Evolutionary conservation across 1,284 basidiomycete genomes (phyloP), one percentile per base, ranked within the genome.

Genomic region (Phlebopus sp.): DNA sequence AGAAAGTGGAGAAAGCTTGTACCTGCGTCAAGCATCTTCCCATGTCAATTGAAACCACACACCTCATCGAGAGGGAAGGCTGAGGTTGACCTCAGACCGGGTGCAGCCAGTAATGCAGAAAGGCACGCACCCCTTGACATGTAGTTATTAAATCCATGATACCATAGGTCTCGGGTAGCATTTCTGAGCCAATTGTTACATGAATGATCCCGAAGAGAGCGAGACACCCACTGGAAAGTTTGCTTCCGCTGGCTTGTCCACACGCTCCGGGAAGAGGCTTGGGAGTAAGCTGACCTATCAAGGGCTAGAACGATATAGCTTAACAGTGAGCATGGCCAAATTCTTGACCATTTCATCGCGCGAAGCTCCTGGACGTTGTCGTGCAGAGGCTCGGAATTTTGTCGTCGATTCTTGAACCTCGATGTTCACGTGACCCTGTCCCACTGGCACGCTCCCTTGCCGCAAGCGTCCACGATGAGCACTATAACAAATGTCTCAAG

Each of bases 61-160:
- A 89, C 86, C 77, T 90, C 87, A 55, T 91, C 88, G 58, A 86
- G 65, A n/a, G 89, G 89, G 59, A 89, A 91, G 14, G 89, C 89
- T 90, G 48, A 18, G 15, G 37, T 37, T 9, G 21, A 2, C 30
- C 64, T 30, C 4, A 54, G 42, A 41, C 23, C 30, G 37, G 18
- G 23, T 37, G 34, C 17, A 35, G 6, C 42, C 27, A 18, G 45
- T 21, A 15, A 11, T 19, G 40, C 17, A 9, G 35, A 13, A 43
- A 18, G 39, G 42, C 29, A 67, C 79, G 53, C 55, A 87, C 89
- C 90, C 62, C 77, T 78, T 44, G 69, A 73, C 86, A 92, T 90
- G 62, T 92, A 92, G 57, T 78, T 82, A 58, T 86, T 65, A 58
- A 83, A 92, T 1, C 90, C 90, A 72, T 92, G 90, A 60, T 90